Evolutionary conservation across 2,329 filamentous ascomycete genomes (phyloP).

Genomic region (Cercospora beticola): DNA sequence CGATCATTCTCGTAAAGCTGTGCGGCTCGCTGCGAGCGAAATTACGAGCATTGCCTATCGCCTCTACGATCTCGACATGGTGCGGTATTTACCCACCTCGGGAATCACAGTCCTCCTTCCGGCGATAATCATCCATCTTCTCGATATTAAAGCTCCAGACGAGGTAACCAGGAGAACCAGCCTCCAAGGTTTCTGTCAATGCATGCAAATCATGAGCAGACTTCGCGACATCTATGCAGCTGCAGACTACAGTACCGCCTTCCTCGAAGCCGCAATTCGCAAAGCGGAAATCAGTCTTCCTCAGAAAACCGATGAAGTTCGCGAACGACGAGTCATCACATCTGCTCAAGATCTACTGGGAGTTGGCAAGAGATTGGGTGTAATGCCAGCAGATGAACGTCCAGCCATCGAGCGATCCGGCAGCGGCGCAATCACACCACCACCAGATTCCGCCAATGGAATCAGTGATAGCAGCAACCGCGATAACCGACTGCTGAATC

Average conservation of each 20-base stretch:
- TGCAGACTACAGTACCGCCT: constrained; percentile 93
- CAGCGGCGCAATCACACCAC: constrained; percentile 33
- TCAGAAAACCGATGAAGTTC: constrained; percentile 35
- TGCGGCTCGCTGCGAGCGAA: constrained; percentile 77
- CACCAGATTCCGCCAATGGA: constrained; percentile 29
- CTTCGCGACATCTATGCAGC: constrained; percentile 87
- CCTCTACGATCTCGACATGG: constrained; percentile 69
- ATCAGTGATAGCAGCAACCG: neutral
- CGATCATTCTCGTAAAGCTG: constrained; percentile 77
- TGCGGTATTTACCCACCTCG: constrained; percentile 79
- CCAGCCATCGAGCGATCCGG: constrained; percentile 9
- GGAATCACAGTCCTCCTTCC: constrained; percentile 88
- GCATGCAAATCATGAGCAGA: constrained; percentile 87
- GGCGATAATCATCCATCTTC: constrained; percentile 88
- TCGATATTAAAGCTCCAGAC: constrained; percentile 85
- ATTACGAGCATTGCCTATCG: constrained; percentile 83
- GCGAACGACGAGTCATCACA: constrained; percentile 39
- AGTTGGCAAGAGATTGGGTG: constrained; percentile 45
- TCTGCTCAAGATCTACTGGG: constrained; percentile 50
- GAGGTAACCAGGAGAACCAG: constrained; percentile 70
- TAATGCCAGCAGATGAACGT: constrained; percentile 17
- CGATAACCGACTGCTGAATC: neutral
- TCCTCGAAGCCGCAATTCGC: constrained; percentile 86
- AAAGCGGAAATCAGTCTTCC: constrained; percentile 78
- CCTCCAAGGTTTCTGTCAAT: constrained; percentile 79